Evolutionary conservation across 1,139 yeast genomes (phyloP).

Genomic region (Suzukiozyma palmioleophila): DNA sequence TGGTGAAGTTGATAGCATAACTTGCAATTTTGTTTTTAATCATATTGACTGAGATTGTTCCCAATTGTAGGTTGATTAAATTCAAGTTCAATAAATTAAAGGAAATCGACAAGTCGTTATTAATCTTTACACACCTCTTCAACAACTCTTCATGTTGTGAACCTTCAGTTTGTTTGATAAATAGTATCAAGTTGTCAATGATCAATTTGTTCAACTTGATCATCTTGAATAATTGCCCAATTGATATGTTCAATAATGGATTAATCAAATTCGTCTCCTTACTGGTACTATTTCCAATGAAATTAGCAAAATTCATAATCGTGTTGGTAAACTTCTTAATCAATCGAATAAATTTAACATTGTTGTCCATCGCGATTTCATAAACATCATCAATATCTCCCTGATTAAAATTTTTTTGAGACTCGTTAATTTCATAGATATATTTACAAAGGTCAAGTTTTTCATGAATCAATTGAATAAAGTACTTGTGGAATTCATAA

Average conservation of each 20-base stretch:
- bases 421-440: constrained; percentile 23
- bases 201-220: constrained; percentile 34
- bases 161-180: constrained; percentile 7
- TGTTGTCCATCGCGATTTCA: constrained; percentile 43
- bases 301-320: constrained; percentile 31
- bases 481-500: constrained; percentile 6
- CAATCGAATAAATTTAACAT: constrained; percentile 42
- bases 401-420: constrained; percentile 10
- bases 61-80: constrained; percentile 17
- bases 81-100: constrained; percentile 31
- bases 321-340: constrained; percentile 36
- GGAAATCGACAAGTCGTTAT: constrained; percentile 35
- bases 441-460: constrained; percentile 28
- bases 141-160: constrained; percentile 1
- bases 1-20: constrained; percentile 27
- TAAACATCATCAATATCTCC: constrained; percentile 32
- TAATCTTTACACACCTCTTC: constrained; percentile 29
- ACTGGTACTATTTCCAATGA: constrained; percentile 14
- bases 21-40: constrained; percentile 23
- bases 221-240: constrained; percentile 31
- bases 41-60: constrained; percentile 18
- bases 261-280: constrained; percentile 15
- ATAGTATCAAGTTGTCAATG: constrained; percentile 25
- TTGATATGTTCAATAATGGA: constrained; percentile 33
- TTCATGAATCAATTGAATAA: constrained; percentile 17